Percentiles rank a stretch among this genome's conserved stretches.
Evolutionary conservation across 768 basidiomycete species (phyloP).

Genomic region (Auriscalpium orientale): DNA sequence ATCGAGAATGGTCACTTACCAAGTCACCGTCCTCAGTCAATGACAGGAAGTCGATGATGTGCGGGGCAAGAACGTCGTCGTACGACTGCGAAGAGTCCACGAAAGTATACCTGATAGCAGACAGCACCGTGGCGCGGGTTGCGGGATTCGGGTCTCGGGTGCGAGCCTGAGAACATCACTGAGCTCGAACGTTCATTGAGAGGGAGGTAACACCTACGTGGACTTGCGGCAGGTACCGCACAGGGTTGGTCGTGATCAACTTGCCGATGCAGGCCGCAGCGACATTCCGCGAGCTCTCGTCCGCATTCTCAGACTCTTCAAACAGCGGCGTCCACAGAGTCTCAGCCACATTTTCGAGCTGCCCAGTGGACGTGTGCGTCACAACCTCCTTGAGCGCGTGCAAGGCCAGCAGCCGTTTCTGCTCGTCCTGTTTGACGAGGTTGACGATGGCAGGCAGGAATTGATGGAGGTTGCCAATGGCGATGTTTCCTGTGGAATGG

Average conservation of each 20-base stretch:
- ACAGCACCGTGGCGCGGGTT: slow-evolving; percentile 81
- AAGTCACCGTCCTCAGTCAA: slow-evolving; percentile 85
- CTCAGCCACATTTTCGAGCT: slow-evolving; percentile 83
- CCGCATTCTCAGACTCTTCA: slow-evolving; percentile 80
- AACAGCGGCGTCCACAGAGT: slow-evolving; percentile 89
- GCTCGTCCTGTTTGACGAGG: slow-evolving; percentile 63
- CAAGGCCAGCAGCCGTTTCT: slow-evolving; percentile 77
- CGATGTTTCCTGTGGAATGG: slow-evolving; percentile 67
- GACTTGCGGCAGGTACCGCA: slow-evolving; percentile 85
- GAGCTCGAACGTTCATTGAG: not conserved
- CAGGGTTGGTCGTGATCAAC: slow-evolving; percentile 85
- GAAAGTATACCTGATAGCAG: slow-evolving; percentile 87
- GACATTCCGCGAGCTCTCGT: slow-evolving; percentile 89
- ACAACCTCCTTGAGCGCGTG: slow-evolving; percentile 97
- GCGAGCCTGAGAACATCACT: slow-evolving; percentile 38
- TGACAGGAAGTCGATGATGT: slow-evolving; percentile 87
- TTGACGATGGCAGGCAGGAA: slow-evolving; percentile 84
- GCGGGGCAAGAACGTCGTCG: slow-evolving; percentile 82
- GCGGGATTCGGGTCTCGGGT: slow-evolving; percentile 62
- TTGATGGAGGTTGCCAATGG: slow-evolving; percentile 83
- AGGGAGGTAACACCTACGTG: slow-evolving; percentile 45
- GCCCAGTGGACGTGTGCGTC: slow-evolving; percentile 78
- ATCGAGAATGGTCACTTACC: slow-evolving; percentile 36
- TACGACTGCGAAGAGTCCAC: slow-evolving; percentile 80
- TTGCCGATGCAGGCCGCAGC: slow-evolving; percentile 96